Base-by-base conservation (phyloP, 2,329 filamentous ascomycete species). In the Verticillium klebahnii region DNA sequence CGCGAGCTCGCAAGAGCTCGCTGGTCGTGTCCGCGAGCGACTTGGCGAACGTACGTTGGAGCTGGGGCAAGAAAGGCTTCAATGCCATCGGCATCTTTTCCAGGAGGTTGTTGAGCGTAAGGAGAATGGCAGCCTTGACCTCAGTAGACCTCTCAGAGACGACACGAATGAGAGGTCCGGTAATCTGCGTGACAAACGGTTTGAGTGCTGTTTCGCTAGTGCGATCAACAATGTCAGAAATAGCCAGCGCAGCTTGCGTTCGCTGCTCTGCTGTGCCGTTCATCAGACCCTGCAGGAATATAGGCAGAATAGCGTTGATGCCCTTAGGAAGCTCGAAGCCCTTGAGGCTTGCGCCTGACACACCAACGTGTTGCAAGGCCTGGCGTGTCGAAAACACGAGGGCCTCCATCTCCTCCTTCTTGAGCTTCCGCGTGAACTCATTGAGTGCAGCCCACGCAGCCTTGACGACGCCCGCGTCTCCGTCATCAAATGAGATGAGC, bases 371-470 rank as follows among this genome's bases (percentile, higher is more conserved):
- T 67, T 91, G 88, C 60, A 99, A 82, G 1, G 91, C 89, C 74
- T 96, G 91, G 63, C 94, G 84, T 2, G 94, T 97, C 0, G 94
- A 95, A 60, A 87, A 80, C 19, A 97, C 93, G 56, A 99, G 83
- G 0, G 90, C 88, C 72, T 99, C 96, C 95, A 99, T 98, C 77
- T 98, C 94, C 73, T 99, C 96, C 76, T 99, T 99, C 72, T 89
- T 89, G 64, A 99, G 84, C 69, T 88, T 89, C 74, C 93, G 93
- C 56, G 93, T 97, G 68, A 99, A 89, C 62, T 91, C 91, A 68
- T 80, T 92, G 63, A 99, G 84, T 6, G 93, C 94, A 60, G 87
- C 83, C 93, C 93, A 98, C 25, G 94, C 88, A 55, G 92, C 85
- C 79, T 96, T 96, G 70, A 98, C 90, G 4, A 98, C 94, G 25